Percentiles rank a stretch among this genome's conserved stretches.
These are phyloP conservation scores for Colletotrichum cereale DNA, from an alignment of 2,329 filamentous ascomycete species.

Conservation along the genomic window DNA sequence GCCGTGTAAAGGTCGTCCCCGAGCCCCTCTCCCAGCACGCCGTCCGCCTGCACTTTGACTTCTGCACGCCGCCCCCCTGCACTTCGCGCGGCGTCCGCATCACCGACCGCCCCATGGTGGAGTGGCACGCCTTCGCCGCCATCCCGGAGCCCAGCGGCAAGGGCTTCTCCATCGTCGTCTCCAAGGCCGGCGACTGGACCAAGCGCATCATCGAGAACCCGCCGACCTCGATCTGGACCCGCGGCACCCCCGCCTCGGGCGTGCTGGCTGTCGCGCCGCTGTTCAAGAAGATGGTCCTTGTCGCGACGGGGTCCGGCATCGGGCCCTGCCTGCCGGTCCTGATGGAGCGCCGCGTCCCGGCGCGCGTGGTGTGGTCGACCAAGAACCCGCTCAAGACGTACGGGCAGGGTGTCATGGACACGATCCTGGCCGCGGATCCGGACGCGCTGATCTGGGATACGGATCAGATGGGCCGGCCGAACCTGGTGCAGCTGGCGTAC, in stretches of 20 bases:
- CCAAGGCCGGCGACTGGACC: conserved; percentile 83
- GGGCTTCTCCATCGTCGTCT: conserved; percentile 78
- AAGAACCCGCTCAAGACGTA: conserved; percentile 73
- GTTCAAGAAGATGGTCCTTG: conserved; percentile 74
- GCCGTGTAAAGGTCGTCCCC: conserved; percentile 74
- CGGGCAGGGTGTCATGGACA: conserved; percentile 67
- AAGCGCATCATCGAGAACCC: conserved; percentile 70
- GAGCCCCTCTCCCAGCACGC: conserved; percentile 80
- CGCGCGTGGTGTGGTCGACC: conserved; percentile 78
- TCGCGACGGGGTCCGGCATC: conserved; percentile 80
- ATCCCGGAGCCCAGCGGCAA: conserved; percentile 68
- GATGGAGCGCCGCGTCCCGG: conserved; percentile 60
- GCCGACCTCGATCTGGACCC: conserved; percentile 74
- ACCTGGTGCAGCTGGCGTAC: conserved; percentile 62
- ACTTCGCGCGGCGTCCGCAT: conserved; percentile 60
- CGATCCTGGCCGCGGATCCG: conserved; percentile 69
- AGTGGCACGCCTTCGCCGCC: conserved; percentile 83
- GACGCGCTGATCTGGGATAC: conserved; percentile 78
- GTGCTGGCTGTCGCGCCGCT: conserved; percentile 76
- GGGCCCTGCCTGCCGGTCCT: conserved; percentile 75
- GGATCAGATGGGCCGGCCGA: conserved; percentile 66
- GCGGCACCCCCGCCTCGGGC: conserved; percentile 75
- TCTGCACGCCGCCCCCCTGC: conserved; percentile 66
- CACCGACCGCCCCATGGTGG: conserved; percentile 71
- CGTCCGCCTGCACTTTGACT: conserved; percentile 77